Conservation (phyloP, 352 stramenopile species). For the Elongisporangium undulatum region DNA sequence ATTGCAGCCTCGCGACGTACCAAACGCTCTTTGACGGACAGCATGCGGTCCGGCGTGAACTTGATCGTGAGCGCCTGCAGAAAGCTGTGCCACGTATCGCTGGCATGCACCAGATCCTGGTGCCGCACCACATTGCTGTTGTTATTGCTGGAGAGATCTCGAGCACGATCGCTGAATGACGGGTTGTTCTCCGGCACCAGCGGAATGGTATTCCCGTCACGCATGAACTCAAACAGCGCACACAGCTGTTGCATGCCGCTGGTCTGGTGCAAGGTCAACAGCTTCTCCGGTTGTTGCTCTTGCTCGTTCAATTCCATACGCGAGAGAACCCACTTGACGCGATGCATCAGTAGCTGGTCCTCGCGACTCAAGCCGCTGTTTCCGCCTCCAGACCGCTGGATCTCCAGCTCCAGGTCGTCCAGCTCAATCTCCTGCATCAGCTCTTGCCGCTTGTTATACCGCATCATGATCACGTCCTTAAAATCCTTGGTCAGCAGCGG, state of each 20-base stretch:
- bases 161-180: conserved; percentile 16
- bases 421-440: conserved; percentile 47
- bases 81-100: conserved; percentile 51
- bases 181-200: conserved; percentile 57
- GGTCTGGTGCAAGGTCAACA: conserved; percentile 12
- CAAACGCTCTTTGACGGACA: conserved; percentile 59
- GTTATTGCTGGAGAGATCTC: neutral
- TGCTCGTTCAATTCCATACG: conserved; percentile 43
- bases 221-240: conserved; percentile 74
- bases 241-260: conserved; percentile 57
- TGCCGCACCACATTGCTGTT: conserved; percentile 16
- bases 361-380: conserved; percentile 13
- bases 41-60: conserved; percentile 61
- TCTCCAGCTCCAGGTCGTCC: conserved; percentile 51
- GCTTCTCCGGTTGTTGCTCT: conserved; percentile 5
- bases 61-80: conserved; percentile 58
- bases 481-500: conserved; percentile 64
- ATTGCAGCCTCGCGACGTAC: conserved; percentile 41
- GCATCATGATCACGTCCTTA: conserved; percentile 46
- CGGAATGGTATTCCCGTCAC: conserved; percentile 33
- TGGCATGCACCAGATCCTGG: conserved; percentile 31
- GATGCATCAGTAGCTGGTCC: conserved; percentile 65
- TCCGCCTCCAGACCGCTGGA: conserved; percentile 27
- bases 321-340: conserved; percentile 77
- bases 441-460: conserved; percentile 40